These are phyloP conservation scores for Alloteropsis semialata DNA, from an alignment of 176 grass and related monocot species.

Conservation along the genomic window DNA sequence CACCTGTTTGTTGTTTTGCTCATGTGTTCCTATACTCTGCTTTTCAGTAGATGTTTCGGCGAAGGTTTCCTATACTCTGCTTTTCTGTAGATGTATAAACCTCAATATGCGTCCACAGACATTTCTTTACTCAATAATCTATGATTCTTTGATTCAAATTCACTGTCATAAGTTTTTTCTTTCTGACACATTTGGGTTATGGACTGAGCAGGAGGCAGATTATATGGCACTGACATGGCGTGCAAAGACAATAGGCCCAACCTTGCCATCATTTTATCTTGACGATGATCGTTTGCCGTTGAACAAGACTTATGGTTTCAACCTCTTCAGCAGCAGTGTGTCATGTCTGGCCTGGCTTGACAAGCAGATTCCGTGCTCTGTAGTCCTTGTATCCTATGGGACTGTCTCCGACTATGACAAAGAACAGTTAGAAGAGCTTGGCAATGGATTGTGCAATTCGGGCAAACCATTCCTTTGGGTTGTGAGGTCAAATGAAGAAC, in stretches of 20 bases:
- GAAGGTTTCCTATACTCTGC: neutral
- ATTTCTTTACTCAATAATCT: neutral
- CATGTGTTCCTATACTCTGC: neutral
- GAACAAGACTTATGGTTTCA: constrained; percentile 34
- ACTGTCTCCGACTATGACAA: neutral
- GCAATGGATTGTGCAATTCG: constrained; percentile 17
- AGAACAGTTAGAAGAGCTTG: constrained; percentile 25
- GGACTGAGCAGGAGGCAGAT: constrained; percentile 17
- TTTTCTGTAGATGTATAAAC: neutral
- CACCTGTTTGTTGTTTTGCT: neutral
- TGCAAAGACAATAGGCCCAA: constrained; percentile 39
- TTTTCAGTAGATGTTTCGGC: no score
- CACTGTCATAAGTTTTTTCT: neutral
- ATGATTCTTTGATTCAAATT: no score
- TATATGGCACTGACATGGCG: constrained; percentile 35
- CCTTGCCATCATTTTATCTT: constrained; percentile 24
- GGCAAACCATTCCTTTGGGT: constrained; percentile 28
- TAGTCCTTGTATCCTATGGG: constrained; percentile 37
- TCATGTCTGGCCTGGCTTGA: constrained; percentile 37
- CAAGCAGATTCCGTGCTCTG: constrained; percentile 17
- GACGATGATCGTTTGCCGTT: constrained; percentile 13
- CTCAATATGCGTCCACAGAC: no score
- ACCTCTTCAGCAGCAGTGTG: neutral
- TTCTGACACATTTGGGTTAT: neutral
- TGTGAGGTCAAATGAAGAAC: neutral